Percentiles rank a stretch among this genome's conserved stretches.
Evolutionary conservation across 2,329 filamentous ascomycete genomes (phyloP).

Genomic region (Ceratocystis lukuohia): DNA sequence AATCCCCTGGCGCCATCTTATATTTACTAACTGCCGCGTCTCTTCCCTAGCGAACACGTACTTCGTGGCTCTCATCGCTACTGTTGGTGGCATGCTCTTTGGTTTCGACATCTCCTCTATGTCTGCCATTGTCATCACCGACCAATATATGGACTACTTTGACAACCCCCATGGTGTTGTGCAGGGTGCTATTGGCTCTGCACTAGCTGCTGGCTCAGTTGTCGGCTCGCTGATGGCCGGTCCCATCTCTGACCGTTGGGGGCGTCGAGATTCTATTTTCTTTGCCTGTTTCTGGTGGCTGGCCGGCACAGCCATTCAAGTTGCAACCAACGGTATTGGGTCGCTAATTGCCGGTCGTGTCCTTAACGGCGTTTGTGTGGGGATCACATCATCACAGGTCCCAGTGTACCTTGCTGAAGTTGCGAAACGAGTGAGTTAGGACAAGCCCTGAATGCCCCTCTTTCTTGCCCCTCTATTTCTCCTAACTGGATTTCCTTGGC

Average conservation of each 20-base stretch:
- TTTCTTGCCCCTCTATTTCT: not conserved
- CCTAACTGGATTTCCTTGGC: conserved; percentile 27
- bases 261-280: conserved; percentile 28
- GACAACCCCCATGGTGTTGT: conserved; percentile 32
- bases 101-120: conserved; percentile 47
- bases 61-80: conserved; percentile 28
- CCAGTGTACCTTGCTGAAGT: conserved; percentile 57
- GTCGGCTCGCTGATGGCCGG: conserved; percentile 37
- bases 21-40: not conserved
- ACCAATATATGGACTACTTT: conserved; percentile 41
- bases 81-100: conserved; percentile 34
- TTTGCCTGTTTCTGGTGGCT: conserved; percentile 23
- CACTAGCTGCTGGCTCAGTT: conserved; percentile 40
- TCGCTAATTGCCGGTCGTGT: conserved; percentile 40
- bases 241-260: conserved; percentile 36
- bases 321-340: conserved; percentile 20
- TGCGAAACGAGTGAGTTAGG: conserved; percentile 17
- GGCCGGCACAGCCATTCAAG: conserved; percentile 21
- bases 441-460: not conserved
- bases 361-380: conserved; percentile 52
- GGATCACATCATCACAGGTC: conserved; percentile 47
- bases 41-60: conserved; percentile 25
- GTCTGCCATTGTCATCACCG: conserved; percentile 41
- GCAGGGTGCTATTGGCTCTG: conserved; percentile 40
- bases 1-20: not conserved